Base-by-base conservation (phyloP, 139 green algal species). In the Choricystis sp. region DNA sequence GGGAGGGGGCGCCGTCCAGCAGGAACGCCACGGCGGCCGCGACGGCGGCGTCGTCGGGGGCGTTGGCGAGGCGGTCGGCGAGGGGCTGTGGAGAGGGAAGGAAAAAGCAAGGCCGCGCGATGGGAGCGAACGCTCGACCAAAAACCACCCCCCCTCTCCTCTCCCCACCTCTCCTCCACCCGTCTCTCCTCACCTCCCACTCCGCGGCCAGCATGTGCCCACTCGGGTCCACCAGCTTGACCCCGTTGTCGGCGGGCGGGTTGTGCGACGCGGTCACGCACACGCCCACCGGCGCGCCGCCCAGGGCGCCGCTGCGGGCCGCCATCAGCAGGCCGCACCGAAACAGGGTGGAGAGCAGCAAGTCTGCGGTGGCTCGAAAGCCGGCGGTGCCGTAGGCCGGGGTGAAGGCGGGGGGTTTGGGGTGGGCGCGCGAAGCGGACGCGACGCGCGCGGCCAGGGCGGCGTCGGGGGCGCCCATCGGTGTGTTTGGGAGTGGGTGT, bases 261-360 rank as follows among this genome's bases (percentile, higher is more conserved):
- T 98, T 98, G 77, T 98, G 92, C 1, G 84, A 95, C 26, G 93
- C 93, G 3, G 93, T 99, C 57, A 99, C 81, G 77, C 95, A 86
- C n/a, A 99, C 61, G 21, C 93, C 93, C 23, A 80, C 88, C 9
- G 40, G 40, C 24, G 67, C 65, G 23, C 62, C 31, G 9, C 29
- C 68, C n/a, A 40, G 68, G 49, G 61, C 70, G 23, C 77, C 57
- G 0, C 82, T 67, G 0, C 89, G 74, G 3, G 82, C 63, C 0
- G 84, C 91, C 62, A 88, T 85, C 22, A 98, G 63, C 27, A 92
- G 63, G 23, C 88, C 91, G 63, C 80, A 94, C 30, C 92, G 74
- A 57, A 95, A 94, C 0, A 95, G 71, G 0, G 87, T 96, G 1
- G 80, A 91, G n/a, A 62, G 61, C 9, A 96, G 75, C 20, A 87